Percentiles rank a stretch among this genome's conserved stretches.
phyloP scores from a whole-genome alignment of 164 flowering plant species.

The Annona cherimola region DNA sequence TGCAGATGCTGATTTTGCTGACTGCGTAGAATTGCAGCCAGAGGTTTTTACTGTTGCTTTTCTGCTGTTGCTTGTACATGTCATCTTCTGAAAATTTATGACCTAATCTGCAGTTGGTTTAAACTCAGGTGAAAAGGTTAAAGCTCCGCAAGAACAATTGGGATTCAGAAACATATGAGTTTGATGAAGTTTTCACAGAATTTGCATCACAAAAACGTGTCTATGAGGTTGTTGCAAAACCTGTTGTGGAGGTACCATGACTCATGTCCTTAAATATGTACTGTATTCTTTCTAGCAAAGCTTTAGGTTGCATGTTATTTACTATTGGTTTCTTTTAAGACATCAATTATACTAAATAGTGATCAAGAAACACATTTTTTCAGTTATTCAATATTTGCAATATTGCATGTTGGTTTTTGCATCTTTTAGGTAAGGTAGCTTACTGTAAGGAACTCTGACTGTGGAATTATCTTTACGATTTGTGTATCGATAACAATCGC shows the following conservation, averaged over 20 bases:
- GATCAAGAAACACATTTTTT: background rate
- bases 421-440: background rate
- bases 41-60: slow-evolving; percentile 47
- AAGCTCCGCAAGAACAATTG: slow-evolving; percentile 93
- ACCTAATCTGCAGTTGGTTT: slow-evolving; percentile 8
- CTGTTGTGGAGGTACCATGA: slow-evolving; percentile 82
- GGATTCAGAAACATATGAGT: slow-evolving; percentile 91
- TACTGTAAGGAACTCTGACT: background rate
- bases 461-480: background rate
- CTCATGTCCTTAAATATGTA: background rate
- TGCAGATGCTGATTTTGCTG: slow-evolving; percentile 98
- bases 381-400: background rate
- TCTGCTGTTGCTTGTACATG: background rate
- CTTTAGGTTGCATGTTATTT: background rate
- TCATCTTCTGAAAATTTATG: background rate
- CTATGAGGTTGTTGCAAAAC: slow-evolving; percentile 97
- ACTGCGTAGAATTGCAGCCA: slow-evolving; percentile 97
- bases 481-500: background rate
- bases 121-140: slow-evolving; percentile 76
- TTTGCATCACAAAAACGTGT: slow-evolving; percentile 98
- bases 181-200: slow-evolving; percentile 96
- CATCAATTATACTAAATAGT: background rate
- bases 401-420: background rate
- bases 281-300: background rate
- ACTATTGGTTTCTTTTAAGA: background rate